Evolutionary conservation across 495 filamentous ascomycete genomes (phyloP), one percentile per base, ranked within the genome.

Genomic region (Penicillium nucicola): DNA sequence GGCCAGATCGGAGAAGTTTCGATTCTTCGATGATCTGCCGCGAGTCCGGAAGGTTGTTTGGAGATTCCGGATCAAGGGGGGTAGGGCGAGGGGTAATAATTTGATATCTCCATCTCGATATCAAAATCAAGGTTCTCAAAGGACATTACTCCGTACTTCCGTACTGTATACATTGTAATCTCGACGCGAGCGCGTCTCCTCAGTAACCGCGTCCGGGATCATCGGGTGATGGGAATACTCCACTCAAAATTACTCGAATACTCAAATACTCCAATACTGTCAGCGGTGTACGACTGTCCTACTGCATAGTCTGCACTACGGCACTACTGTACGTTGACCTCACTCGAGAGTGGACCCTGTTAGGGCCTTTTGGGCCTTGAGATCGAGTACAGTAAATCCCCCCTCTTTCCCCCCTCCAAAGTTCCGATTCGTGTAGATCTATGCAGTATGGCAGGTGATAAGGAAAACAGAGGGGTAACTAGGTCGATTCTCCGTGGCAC

Each of bases 171-270:
- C 7, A 9, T 28, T 28, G 25, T 9, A 28, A 28, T 28, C 25
- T 57, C 47, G 49, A 55, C 50, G 60, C 56, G 53, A 58, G 57
- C 59, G 62, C 62, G 62, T 65, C 62, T 62, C 62, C 62, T 41
- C 55, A 65, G 62, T 65, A 65, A 65, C 62, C 62, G 62, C 56
- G 52, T 64, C 58, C 45, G 36, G 59, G 60, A 62, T 57, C 53
- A 20, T 57, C 58, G 42, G 41, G 48, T 59, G 55, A 56, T 62
- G 52, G 45, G 53, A 41, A 30, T 17, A 19, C 50, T 50, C 53
- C 28, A 23, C 31, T 39, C 39, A 28, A 33, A 46, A n/a, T n/a
- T n/a, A n/a, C n/a, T n/a, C n/a, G n/a, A n/a, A n/a, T n/a, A n/a
- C n/a, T n/a, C n/a, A n/a, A n/a, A n/a, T n/a, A n/a, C n/a, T n/a